phyloP scores from a whole-genome alignment of 1,139 yeast species.

The Geotrichum fermentans region DNA sequence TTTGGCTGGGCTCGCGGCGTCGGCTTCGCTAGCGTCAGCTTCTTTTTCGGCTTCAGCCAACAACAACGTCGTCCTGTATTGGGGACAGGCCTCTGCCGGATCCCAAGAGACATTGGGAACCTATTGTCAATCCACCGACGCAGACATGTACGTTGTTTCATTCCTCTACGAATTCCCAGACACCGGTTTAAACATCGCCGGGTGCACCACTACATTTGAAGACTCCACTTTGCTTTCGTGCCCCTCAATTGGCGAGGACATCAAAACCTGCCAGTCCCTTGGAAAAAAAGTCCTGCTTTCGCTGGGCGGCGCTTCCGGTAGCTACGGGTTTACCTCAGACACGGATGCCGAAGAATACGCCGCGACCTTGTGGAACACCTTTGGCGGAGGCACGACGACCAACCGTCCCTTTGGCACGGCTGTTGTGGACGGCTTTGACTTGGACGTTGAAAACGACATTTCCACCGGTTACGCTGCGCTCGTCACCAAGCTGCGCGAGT shows the following conservation, averaged over 20 bases:
- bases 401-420: slow-evolving; percentile 71
- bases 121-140: slow-evolving; percentile 66
- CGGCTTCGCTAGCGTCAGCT: slow-evolving; percentile 4
- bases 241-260: slow-evolving; percentile 61
- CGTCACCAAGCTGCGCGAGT: slow-evolving; percentile 48
- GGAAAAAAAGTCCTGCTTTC: slow-evolving; percentile 75
- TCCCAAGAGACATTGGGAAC: slow-evolving; percentile 56
- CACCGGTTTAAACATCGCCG: slow-evolving; percentile 55
- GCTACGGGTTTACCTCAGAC: slow-evolving; percentile 64
- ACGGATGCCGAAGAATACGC: slow-evolving; percentile 65
- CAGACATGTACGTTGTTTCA: slow-evolving; percentile 69
- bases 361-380: slow-evolving; percentile 68
- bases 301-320: slow-evolving; percentile 77
- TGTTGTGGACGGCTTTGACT: slow-evolving; percentile 63
- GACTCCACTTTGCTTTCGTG: slow-evolving; percentile 54
- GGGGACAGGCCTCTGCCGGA: slow-evolving; percentile 81
- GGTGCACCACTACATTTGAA: slow-evolving; percentile 51
- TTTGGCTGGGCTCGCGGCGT: slow-evolving; percentile 2
- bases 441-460: slow-evolving; percentile 58
- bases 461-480: slow-evolving; percentile 52
- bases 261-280: slow-evolving; percentile 61
- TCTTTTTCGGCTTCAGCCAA: slow-evolving; percentile 18
- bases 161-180: slow-evolving; percentile 61
- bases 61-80: slow-evolving; percentile 58
- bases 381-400: slow-evolving; percentile 65